Conservation (phyloP, 2,329 filamentous ascomycete genomes). For the Ceratocystis diversiconidia region DNA sequence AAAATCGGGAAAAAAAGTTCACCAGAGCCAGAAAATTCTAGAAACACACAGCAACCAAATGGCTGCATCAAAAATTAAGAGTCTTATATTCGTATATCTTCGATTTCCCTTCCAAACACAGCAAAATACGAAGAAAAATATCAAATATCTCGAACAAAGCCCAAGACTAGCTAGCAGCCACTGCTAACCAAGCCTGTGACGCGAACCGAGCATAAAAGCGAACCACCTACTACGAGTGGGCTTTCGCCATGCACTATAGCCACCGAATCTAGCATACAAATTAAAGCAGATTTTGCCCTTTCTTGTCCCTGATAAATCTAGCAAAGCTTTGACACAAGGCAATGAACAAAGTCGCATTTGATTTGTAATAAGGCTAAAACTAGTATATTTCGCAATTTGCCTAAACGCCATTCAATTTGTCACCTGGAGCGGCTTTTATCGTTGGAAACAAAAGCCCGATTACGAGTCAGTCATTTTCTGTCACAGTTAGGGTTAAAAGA, state of each 20-base stretch:
- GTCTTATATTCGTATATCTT: neutral
- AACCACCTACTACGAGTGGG: neutral
- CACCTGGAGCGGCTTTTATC: neutral
- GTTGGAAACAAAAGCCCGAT: neutral
- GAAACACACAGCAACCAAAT: neutral
- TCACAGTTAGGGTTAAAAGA: neutral
- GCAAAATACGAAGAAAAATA: neutral
- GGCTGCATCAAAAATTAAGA: neutral
- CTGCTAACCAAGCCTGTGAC: neutral
- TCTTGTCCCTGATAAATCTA: neutral
- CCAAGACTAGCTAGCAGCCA: neutral
- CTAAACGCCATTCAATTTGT: neutral
- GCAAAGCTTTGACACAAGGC: neutral
- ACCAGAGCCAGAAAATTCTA: neutral
- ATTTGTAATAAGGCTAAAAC: neutral
- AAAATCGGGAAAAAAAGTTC: slow-evolving; percentile 2
- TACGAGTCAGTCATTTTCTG: neutral
- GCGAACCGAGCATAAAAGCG: neutral
- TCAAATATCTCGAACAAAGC: neutral
- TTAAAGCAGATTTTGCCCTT: neutral
- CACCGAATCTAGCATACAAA: neutral
- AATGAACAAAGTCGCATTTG: neutral
- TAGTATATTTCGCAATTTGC: neutral
- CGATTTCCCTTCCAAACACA: neutral
- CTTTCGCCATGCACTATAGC: no score